Conservation (phyloP, 768 basidiomycete genomes). For the Mycena amicta region DNA sequence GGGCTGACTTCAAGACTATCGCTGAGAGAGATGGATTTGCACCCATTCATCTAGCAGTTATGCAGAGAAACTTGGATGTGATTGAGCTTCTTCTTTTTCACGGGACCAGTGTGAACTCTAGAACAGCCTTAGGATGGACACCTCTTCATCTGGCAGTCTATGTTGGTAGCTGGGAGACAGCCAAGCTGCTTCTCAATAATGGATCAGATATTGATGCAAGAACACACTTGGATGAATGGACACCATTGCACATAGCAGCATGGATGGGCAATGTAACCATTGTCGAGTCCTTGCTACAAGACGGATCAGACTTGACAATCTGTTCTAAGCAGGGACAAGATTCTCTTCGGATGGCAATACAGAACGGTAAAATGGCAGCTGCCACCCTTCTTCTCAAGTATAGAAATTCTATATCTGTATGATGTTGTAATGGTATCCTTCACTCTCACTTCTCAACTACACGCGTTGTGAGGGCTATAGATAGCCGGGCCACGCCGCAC, state of each 20-base stretch:
- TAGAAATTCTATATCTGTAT: too few relatives aligned
- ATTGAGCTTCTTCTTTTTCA: not conserved
- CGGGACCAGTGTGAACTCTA: constrained; percentile 5
- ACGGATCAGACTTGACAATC: not conserved
- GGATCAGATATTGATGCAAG: not conserved
- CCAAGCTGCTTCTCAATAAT: constrained; percentile 2
- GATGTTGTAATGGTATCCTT: too few relatives aligned
- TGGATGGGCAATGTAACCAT: constrained; percentile 11
- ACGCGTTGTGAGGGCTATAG: too few relatives aligned
- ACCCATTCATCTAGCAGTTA: constrained; percentile 13
- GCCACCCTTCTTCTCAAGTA: too few relatives aligned
- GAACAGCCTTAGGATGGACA: constrained; percentile 7
- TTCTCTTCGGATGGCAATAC: too few relatives aligned
- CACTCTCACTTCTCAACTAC: too few relatives aligned
- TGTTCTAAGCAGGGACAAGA: too few relatives aligned
- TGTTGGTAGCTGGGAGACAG: constrained; percentile 1
- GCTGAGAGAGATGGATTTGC: not conserved
- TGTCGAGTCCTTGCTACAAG: constrained; percentile 2
- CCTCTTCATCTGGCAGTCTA: constrained; percentile 14
- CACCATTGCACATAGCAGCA: constrained; percentile 10
- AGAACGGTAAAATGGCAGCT: too few relatives aligned
- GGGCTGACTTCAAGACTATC: constrained; percentile 2
- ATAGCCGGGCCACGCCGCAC: too few relatives aligned
- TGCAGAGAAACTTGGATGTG: not conserved
- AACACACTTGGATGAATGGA: not conserved